Evolutionary conservation across 345 rosid genomes (phyloP).

Genomic region (Passiflora organensis): DNA sequence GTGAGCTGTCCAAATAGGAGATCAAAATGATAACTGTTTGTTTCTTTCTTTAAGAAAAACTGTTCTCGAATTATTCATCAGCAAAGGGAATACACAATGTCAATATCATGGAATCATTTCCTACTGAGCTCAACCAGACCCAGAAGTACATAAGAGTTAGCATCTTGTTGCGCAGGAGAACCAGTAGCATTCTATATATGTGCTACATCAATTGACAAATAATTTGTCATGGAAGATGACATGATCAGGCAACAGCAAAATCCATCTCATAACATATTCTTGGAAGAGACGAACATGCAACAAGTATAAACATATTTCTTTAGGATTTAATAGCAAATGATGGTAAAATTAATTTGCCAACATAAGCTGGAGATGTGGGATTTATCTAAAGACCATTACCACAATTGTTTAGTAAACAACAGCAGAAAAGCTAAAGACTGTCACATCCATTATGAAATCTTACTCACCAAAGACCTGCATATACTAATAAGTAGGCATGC

Average conservation of each 20-base stretch:
- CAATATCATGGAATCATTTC: not conserved
- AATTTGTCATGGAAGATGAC: too few species aligned
- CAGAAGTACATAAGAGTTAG: not conserved
- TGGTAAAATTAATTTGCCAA: too few species aligned
- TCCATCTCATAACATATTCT: too few species aligned
- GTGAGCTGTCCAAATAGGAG: conserved; percentile 11
- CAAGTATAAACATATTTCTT: too few species aligned
- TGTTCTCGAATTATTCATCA: not conserved
- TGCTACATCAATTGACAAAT: too few species aligned
- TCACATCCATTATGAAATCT: not conserved
- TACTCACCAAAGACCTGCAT: not conserved
- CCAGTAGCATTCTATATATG: not conserved
- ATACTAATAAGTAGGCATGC: not conserved
- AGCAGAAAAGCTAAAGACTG: too few species aligned
- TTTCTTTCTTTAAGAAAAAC: not conserved
- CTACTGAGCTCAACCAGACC: not conserved
- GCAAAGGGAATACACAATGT: not conserved
- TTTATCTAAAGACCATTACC: too few species aligned
- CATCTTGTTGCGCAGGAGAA: not conserved
- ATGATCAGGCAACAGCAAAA: too few species aligned
- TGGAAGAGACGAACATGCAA: too few species aligned
- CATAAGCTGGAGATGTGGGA: too few species aligned
- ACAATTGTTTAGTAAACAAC: too few species aligned
- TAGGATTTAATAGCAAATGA: too few species aligned
- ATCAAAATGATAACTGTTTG: not conserved